A percentile compares a stretch with the other conserved stretches of the same genome.
Evolutionary conservation across 2,329 filamentous ascomycete genomes (phyloP).

Genomic region (Coccinonectria pachysandricola): DNA sequence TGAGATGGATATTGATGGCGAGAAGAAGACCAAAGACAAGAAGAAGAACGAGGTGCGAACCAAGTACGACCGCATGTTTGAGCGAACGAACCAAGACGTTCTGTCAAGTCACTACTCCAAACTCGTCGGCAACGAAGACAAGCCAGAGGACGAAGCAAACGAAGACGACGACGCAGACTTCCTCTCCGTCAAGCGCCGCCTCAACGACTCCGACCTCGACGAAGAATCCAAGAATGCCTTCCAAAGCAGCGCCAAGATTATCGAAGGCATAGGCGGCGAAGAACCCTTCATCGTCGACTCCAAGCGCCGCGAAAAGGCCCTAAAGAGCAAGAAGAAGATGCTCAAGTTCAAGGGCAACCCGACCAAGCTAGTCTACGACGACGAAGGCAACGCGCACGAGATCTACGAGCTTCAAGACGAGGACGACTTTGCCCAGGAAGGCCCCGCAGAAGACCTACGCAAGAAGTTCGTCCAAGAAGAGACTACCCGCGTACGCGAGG

Average conservation of each 20-base stretch:
- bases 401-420: constrained; percentile 85
- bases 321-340: constrained; percentile 89
- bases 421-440: constrained; percentile 64
- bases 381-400: constrained; percentile 76
- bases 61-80: constrained; percentile 97
- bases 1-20: constrained; percentile 43
- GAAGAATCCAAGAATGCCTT: constrained; percentile 36
- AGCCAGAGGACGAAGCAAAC: constrained; percentile 32
- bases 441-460: constrained; percentile 66
- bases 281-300: constrained; percentile 79
- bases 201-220: constrained; percentile 57
- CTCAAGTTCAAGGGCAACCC: constrained; percentile 82
- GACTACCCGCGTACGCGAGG: constrained; percentile 56
- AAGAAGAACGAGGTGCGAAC: constrained; percentile 71
- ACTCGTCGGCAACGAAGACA: constrained; percentile 53
- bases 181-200: constrained; percentile 79
- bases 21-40: constrained; percentile 43
- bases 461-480: constrained; percentile 70
- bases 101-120: constrained; percentile 90
- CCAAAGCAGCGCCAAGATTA: constrained; percentile 40
- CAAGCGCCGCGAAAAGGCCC: constrained; percentile 89
- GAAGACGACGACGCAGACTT: constrained; percentile 70
- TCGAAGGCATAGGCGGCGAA: constrained; percentile 58
- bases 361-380: constrained; percentile 81
- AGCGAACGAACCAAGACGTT: constrained; percentile 90